Percentiles rank a stretch among this genome's conserved stretches.
phyloP scores from a whole-genome alignment of 257 asterid species.

The Asclepias syriaca region DNA sequence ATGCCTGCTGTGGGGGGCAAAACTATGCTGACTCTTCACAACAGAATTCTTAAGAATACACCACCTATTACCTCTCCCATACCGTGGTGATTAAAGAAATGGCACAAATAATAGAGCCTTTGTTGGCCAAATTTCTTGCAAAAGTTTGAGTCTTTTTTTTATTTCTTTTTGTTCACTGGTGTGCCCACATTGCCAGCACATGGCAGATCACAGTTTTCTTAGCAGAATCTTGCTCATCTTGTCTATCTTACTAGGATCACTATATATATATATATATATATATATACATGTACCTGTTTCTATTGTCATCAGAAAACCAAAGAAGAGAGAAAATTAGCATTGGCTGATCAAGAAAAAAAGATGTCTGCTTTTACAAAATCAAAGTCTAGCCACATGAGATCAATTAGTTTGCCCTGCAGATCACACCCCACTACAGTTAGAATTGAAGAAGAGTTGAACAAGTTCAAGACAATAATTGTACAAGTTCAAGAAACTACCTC shows the following conservation, averaged over 20 bases:
- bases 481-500: neutral
- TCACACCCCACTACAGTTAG: slow-evolving; percentile 29
- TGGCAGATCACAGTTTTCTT: slow-evolving; percentile 1
- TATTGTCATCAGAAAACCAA: neutral
- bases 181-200: slow-evolving; percentile 22
- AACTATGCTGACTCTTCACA: neutral
- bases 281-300: slow-evolving; percentile 2
- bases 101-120: slow-evolving; percentile 2
- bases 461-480: slow-evolving; percentile 8
- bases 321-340: neutral
- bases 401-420: slow-evolving; percentile 34
- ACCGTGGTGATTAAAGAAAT: slow-evolving; percentile 4
- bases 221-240: slow-evolving; percentile 16
- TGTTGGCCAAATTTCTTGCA: slow-evolving; percentile 14
- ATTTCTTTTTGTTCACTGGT: neutral
- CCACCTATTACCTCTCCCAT: neutral
- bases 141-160: neutral
- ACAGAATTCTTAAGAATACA: neutral
- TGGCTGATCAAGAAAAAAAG: neutral
- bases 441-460: slow-evolving; percentile 26
- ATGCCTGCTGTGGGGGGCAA: neutral
- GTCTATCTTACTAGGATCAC: slow-evolving; percentile 4
- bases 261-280: slow-evolving; percentile 16
- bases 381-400: slow-evolving; percentile 23
- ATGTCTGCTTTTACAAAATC: slow-evolving; percentile 27